Percentiles rank a stretch among this genome's conserved stretches.
Evolutionary conservation across 2,329 filamentous ascomycete species (phyloP).

Genomic region (Sporothrix euskadiensis): DNA sequence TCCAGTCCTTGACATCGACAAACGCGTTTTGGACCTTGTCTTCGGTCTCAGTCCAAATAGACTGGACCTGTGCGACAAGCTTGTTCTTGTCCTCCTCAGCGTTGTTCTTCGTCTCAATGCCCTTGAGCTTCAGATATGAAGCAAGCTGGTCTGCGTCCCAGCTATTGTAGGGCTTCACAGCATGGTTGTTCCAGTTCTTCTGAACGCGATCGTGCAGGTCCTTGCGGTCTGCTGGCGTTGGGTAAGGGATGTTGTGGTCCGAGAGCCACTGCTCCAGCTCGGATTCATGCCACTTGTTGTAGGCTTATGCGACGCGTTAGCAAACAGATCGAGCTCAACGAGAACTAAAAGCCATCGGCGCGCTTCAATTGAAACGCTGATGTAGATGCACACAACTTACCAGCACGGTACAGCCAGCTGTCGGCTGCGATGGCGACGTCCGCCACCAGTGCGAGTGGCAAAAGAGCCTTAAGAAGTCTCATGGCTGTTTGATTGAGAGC

Average conservation of each 20-base stretch:
- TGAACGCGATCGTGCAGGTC: slow-evolving; percentile 90
- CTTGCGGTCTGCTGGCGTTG: slow-evolving; percentile 86
- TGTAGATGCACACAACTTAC: slow-evolving; percentile 53
- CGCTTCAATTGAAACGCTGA: background rate
- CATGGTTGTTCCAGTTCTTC: slow-evolving; percentile 80
- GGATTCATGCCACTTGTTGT: slow-evolving; percentile 99
- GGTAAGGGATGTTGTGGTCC: slow-evolving; percentile 87
- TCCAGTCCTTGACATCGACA: slow-evolving; percentile 78
- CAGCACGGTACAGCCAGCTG: slow-evolving; percentile 82
- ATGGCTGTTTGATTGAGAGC: slow-evolving; percentile 48
- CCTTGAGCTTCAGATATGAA: slow-evolving; percentile 69
- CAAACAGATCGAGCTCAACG: background rate
- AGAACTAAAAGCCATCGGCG: too few relatives aligned
- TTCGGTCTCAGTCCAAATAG: slow-evolving; percentile 75
- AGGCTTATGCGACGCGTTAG: slow-evolving; percentile 57
- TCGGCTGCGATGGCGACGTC: slow-evolving; percentile 70
- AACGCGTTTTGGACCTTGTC: slow-evolving; percentile 74
- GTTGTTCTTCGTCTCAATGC: slow-evolving; percentile 66
- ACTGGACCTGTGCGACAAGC: slow-evolving; percentile 68
- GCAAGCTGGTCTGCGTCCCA: slow-evolving; percentile 73
- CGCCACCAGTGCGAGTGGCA: slow-evolving; percentile 71
- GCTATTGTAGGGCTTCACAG: slow-evolving; percentile 71
- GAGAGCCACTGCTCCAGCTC: slow-evolving; percentile 96
- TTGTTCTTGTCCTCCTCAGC: slow-evolving; percentile 68
- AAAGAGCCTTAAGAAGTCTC: slow-evolving; percentile 72